Conservation (phyloP, 2,329 filamentous ascomycete species). For the Diaporthe helianthi region DNA sequence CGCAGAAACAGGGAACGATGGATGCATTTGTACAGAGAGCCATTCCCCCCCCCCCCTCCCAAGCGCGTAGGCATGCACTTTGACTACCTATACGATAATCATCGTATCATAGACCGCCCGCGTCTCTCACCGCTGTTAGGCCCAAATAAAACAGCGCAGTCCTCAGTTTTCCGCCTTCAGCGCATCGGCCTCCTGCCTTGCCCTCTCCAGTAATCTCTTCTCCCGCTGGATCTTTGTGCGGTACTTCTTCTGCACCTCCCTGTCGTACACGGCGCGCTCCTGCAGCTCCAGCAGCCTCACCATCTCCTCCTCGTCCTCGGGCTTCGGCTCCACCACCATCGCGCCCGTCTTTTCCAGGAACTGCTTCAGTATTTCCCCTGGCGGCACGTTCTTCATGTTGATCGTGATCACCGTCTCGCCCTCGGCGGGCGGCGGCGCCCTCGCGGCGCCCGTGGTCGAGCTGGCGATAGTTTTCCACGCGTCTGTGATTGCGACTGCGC, state of each 20-base stretch:
- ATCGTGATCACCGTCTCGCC: conserved; percentile 61
- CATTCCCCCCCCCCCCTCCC: no score
- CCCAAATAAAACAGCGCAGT: neutral
- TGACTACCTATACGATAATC: neutral
- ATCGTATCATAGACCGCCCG: conserved; percentile 24
- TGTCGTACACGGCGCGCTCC: conserved; percentile 60
- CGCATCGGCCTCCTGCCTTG: conserved; percentile 57
- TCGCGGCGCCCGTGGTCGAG: conserved; percentile 55
- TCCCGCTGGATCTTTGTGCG: conserved; percentile 67
- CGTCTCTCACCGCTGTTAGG: neutral
- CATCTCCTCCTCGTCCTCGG: conserved; percentile 66
- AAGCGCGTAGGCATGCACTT: conserved; percentile 6
- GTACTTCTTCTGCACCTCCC: conserved; percentile 58
- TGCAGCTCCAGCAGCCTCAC: conserved; percentile 62
- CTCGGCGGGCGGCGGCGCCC: conserved; percentile 55
- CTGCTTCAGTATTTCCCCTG: conserved; percentile 67
- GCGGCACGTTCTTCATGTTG: conserved; percentile 69
- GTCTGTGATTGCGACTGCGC: conserved; percentile 32
- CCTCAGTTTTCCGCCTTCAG: conserved; percentile 43
- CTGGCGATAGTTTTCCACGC: conserved; percentile 32
- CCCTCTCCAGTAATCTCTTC: conserved; percentile 63
- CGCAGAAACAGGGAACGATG: neutral
- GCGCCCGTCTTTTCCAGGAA: conserved; percentile 71
- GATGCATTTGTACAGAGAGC: conserved; percentile 9
- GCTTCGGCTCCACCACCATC: conserved; percentile 59